Evolutionary conservation across 192 early-diverging fungal genomes (phyloP).

Genomic region (Chytriomyces sp.): DNA sequence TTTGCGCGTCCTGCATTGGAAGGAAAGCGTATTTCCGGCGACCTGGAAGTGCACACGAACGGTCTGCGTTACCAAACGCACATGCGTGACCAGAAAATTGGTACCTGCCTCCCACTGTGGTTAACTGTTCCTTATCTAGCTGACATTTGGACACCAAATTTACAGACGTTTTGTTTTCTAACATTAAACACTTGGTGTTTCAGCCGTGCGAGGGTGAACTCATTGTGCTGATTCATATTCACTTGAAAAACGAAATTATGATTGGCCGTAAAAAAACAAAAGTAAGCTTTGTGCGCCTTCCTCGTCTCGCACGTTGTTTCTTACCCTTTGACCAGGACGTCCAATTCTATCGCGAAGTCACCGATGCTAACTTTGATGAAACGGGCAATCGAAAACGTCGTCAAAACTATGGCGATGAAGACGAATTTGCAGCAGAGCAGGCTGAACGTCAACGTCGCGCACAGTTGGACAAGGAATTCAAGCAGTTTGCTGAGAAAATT

Average conservation of each 20-base stretch:
- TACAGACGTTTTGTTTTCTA: constrained; percentile 92
- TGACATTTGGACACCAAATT: constrained; percentile 2
- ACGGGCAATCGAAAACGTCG: constrained; percentile 90
- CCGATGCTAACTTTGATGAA: constrained; percentile 94
- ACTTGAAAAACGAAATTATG: constrained; percentile 96
- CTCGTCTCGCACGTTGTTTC: background rate
- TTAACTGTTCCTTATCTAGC: constrained; percentile 3
- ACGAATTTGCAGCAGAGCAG: constrained; percentile 95
- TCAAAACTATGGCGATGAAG: constrained; percentile 95
- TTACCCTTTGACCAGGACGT: constrained; percentile 69
- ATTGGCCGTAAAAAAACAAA: constrained; percentile 98
- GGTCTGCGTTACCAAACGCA: constrained; percentile 90
- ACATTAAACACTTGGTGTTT: constrained; percentile 97
- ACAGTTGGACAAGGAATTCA: constrained; percentile 91
- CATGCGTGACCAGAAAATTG: constrained; percentile 75
- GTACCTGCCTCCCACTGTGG: constrained; percentile 40
- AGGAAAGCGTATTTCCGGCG: constrained; percentile 87
- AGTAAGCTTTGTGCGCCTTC: constrained; percentile 34
- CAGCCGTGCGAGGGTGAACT: constrained; percentile 98
- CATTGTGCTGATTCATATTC: constrained; percentile 92
- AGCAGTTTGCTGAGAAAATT: constrained; percentile 89
- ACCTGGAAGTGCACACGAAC: constrained; percentile 95
- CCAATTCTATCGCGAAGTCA: constrained; percentile 97
- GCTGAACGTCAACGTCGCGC: constrained; percentile 87
- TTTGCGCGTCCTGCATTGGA: constrained; percentile 91